phyloP scores from a whole-genome alignment of 768 basidiomycete species.

The Suillus fuscotomentosus region DNA sequence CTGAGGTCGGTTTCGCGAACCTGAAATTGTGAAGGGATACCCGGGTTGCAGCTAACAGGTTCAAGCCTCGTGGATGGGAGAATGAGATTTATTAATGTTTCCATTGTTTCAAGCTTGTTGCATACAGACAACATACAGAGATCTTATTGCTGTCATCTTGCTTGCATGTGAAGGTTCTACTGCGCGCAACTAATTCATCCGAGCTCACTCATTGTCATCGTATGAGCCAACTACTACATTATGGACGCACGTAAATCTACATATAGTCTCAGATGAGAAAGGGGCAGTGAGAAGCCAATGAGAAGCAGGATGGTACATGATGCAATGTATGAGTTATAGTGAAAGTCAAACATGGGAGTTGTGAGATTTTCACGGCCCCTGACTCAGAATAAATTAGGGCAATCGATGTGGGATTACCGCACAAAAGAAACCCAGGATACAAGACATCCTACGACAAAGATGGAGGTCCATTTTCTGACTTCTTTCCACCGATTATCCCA shows the following conservation, averaged over 20 bases:
- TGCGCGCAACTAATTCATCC: not conserved
- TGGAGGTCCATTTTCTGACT: slow-evolving; percentile 28
- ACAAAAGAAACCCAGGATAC: slow-evolving; percentile 27
- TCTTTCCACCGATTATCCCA: slow-evolving; percentile 23
- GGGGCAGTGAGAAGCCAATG: too few species aligned
- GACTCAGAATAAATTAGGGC: not conserved
- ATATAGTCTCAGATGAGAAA: too few species aligned
- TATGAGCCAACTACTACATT: too few species aligned
- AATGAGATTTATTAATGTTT: not conserved
- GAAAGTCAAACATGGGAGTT: not conserved
- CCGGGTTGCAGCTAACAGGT: not conserved
- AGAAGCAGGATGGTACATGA: not conserved
- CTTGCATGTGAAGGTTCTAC: not conserved
- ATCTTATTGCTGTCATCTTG: not conserved
- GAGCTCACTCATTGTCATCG: too few species aligned
- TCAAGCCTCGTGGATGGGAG: not conserved
- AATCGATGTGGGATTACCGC: slow-evolving; percentile 8
- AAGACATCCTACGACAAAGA: slow-evolving; percentile 23
- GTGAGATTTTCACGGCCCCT: not conserved
- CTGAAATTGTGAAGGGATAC: not conserved
- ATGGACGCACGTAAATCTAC: too few species aligned
- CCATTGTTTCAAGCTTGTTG: not conserved
- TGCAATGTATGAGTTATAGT: not conserved
- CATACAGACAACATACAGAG: not conserved
- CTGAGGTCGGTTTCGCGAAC: not conserved